A percentile compares a stretch with the other conserved stretches of the same genome.
These are phyloP conservation scores for Penicillium steckii DNA, from an alignment of 495 filamentous ascomycete genomes.

Conservation along the genomic window DNA sequence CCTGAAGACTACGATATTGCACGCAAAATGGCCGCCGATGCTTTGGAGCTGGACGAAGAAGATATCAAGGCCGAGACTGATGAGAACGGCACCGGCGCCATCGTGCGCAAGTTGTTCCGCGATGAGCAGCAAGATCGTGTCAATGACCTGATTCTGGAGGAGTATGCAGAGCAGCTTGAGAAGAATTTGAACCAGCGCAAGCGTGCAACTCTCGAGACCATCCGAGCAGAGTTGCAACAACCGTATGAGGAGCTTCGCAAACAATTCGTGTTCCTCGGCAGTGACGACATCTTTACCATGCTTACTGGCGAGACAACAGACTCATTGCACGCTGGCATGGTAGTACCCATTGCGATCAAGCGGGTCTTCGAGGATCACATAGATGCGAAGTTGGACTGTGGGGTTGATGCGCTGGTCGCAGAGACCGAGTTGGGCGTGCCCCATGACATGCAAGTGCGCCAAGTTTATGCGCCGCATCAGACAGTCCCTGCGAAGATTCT, in stretches of 20 bases:
- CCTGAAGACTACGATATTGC: conserved; percentile 98
- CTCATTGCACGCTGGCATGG: conserved; percentile 81
- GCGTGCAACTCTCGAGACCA: conserved; percentile 93
- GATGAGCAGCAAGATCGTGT: conserved; percentile 91
- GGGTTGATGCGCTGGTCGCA: conserved; percentile 83
- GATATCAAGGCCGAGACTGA: conserved; percentile 93
- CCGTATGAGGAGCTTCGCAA: conserved; percentile 93
- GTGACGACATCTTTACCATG: conserved; percentile 93
- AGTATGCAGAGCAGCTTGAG: conserved; percentile 95
- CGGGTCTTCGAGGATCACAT: conserved; percentile 88
- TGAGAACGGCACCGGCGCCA: conserved; percentile 81
- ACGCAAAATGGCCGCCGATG: conserved; percentile 97
- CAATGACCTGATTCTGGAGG: conserved; percentile 92
- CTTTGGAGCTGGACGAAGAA: conserved; percentile 92
- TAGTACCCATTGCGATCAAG: conserved; percentile 83
- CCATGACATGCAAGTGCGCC: conserved; percentile 52
- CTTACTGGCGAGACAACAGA: conserved; percentile 90
- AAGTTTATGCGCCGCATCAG: conserved; percentile 68
- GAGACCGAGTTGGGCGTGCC: conserved; percentile 69
- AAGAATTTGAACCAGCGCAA: conserved; percentile 90
- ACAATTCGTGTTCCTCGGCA: conserved; percentile 65
- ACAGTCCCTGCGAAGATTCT: conserved; percentile 84
- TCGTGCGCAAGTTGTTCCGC: conserved; percentile 87
- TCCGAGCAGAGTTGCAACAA: conserved; percentile 85
- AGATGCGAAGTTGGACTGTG: conserved; percentile 89